Evolutionary conservation across 2,329 filamentous ascomycete genomes (phyloP).

Genomic region (Aspergillus sp.): DNA sequence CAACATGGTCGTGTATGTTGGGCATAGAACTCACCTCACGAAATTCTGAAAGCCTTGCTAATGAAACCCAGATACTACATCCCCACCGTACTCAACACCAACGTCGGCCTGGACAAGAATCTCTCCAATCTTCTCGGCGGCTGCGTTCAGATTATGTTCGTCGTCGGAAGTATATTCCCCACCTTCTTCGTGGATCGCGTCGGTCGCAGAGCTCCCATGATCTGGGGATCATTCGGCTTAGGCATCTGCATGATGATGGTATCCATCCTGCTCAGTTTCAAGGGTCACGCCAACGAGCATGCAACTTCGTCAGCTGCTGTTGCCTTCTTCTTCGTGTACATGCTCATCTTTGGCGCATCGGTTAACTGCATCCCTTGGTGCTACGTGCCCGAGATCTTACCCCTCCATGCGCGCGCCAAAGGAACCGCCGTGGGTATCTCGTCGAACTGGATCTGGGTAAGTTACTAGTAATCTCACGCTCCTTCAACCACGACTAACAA

Average conservation of each 20-base stretch:
- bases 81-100: slow-evolving; percentile 24
- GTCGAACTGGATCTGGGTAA: slow-evolving; percentile 49
- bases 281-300: slow-evolving; percentile 35
- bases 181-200: slow-evolving; percentile 49
- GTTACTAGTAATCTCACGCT: not conserved
- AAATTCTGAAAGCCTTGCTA: not conserved
- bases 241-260: slow-evolving; percentile 43
- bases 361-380: slow-evolving; percentile 55
- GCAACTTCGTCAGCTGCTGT: slow-evolving; percentile 49
- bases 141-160: slow-evolving; percentile 32
- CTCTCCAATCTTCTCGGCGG: slow-evolving; percentile 28
- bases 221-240: slow-evolving; percentile 35
- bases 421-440: slow-evolving; percentile 45
- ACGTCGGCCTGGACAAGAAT: slow-evolving; percentile 26
- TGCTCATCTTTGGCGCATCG: slow-evolving; percentile 47
- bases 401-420: slow-evolving; percentile 52
- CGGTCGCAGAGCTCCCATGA: slow-evolving; percentile 39
- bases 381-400: slow-evolving; percentile 53
- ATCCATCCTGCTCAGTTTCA: slow-evolving; percentile 44
- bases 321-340: slow-evolving; percentile 52
- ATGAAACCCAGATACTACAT: slow-evolving; percentile 18
- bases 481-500: not conserved
- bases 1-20: slow-evolving; percentile 44
- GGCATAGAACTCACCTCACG: not conserved
- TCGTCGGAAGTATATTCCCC: slow-evolving; percentile 44